A percentile compares a stretch with the other conserved stretches of the same genome.
phyloP scores from a whole-genome alignment of 352 stramenopile species.

The Globisporangium okanoganense region DNA sequence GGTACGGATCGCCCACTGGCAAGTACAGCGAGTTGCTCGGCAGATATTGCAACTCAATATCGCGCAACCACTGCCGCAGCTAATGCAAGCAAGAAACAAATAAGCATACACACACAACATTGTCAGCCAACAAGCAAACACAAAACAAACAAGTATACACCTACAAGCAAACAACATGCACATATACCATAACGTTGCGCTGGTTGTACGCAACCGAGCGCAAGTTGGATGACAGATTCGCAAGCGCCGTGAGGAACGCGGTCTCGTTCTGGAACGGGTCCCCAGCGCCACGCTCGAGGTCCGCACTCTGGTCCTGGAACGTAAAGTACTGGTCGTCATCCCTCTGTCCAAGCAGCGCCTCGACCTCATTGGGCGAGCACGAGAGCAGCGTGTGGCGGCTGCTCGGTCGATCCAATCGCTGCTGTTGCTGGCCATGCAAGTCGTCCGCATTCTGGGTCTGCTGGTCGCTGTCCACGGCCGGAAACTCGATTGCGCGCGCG shows the following conservation, averaged over 20 bases:
- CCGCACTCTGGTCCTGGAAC: slow-evolving; percentile 25
- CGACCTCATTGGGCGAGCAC: slow-evolving; percentile 38
- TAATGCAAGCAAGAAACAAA: slow-evolving; percentile 10
- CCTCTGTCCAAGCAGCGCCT: slow-evolving; percentile 38
- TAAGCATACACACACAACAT: background rate
- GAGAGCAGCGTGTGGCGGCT: slow-evolving; percentile 15
- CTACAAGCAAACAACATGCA: background rate
- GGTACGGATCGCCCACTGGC: slow-evolving; percentile 70
- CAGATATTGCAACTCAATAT: slow-evolving; percentile 64
- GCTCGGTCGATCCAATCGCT: slow-evolving; percentile 1
- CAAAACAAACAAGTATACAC: background rate
- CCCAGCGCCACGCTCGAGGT: slow-evolving; percentile 37
- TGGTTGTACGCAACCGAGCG: slow-evolving; percentile 46
- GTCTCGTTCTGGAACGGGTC: slow-evolving; percentile 73
- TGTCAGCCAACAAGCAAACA: background rate
- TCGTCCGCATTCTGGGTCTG: slow-evolving; percentile 13
- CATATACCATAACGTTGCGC: slow-evolving; percentile 66
- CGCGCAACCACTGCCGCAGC: slow-evolving; percentile 63
- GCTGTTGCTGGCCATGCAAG: slow-evolving; percentile 20
- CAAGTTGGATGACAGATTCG: slow-evolving; percentile 73
- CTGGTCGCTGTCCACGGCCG: slow-evolving; percentile 2
- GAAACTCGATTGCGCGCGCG: slow-evolving; percentile 38
- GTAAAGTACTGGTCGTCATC: slow-evolving; percentile 69
- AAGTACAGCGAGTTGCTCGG: slow-evolving; percentile 79
- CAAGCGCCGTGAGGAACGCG: slow-evolving; percentile 62